A percentile compares a stretch with the other conserved stretches of the same genome.
Evolutionary conservation across 2,329 filamentous ascomycete genomes (phyloP).

Genomic region (Fusarium sp.): DNA sequence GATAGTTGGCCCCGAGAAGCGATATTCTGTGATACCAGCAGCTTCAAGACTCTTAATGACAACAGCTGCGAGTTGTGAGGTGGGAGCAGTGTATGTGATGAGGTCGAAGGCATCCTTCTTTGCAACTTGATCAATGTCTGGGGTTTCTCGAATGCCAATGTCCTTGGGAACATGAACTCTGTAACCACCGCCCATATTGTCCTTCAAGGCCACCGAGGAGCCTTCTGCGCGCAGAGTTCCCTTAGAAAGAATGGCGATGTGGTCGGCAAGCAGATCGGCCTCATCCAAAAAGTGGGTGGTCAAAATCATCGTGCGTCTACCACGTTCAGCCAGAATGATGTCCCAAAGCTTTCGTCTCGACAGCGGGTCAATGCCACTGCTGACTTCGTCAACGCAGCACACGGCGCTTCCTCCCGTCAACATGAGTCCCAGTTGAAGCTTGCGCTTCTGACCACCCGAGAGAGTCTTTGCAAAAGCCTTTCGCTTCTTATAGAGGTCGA

Average conservation of each 20-base stretch:
- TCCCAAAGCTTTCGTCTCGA: slow-evolving; percentile 93
- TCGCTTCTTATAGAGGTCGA: slow-evolving; percentile 81
- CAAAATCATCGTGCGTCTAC: slow-evolving; percentile 81
- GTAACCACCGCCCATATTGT: slow-evolving; percentile 84
- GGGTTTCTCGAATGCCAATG: slow-evolving; percentile 57
- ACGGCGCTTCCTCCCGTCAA: slow-evolving; percentile 88
- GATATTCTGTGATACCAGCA: slow-evolving; percentile 77
- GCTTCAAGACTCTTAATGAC: slow-evolving; percentile 77
- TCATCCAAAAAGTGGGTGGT: slow-evolving; percentile 96
- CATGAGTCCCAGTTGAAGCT: slow-evolving; percentile 94
- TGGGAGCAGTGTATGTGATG: slow-evolving; percentile 75
- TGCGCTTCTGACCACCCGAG: slow-evolving; percentile 91
- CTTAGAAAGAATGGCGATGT: slow-evolving; percentile 88
- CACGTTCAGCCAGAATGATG: slow-evolving; percentile 86
- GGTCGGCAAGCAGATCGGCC: slow-evolving; percentile 87
- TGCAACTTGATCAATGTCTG: slow-evolving; percentile 63
- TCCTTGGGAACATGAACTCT: slow-evolving; percentile 77
- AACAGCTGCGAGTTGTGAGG: slow-evolving; percentile 74
- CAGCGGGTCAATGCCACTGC: slow-evolving; percentile 86
- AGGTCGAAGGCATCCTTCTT: slow-evolving; percentile 74
- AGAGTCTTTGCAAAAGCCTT: slow-evolving; percentile 79
- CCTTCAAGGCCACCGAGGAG: slow-evolving; percentile 86
- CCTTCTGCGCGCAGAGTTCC: slow-evolving; percentile 84
- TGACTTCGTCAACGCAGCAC: slow-evolving; percentile 92
- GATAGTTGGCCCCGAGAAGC: slow-evolving; percentile 88